Base-by-base conservation (phyloP, 805 yeast species). In the Yarrowia sp. region DNA sequence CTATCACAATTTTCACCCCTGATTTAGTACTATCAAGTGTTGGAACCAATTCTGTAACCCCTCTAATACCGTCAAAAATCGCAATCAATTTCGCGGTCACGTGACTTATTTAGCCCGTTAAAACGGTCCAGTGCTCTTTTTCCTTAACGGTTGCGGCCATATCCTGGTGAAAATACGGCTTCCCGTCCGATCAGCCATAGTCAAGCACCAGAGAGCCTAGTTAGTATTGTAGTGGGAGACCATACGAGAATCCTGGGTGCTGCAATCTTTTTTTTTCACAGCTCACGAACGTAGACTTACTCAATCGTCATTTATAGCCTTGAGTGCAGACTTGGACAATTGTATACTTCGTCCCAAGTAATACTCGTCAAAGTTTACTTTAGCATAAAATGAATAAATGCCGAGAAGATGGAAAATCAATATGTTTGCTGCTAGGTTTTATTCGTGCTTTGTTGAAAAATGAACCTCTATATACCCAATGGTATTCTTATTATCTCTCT, bases 131-230 rank as follows among this genome's bases (percentile, higher is more conserved):
- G 15, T 9, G 38, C n/a, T 8, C 17, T 34, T 33, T 15, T 3
- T 4, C 12, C 2, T n/a, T 9, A 33, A 12, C 17, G 55, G 55
- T 49, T 49, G 39, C 55, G 55, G 55, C 55, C 55, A 49, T 49
- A 49, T 49, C 55, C 55, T 49, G 55, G 55, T 49, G 55, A 49
- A 49, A 49, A 49, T 49, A 49, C 55, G 55, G 55, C 55, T 49
- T 49, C 55, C 55, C 55, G 55, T 49, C 55, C 55, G 55, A 49
- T 53, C 42, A 39, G 44, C 44, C 44, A 53, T 53, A 53, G 60
- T 49, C 55, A 49, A 49, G 55, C 55, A 49, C 55, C 55, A 49
- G 55, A 49, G 55, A 49, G 55, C 55, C 55, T 49, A 49, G 55
- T 49, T 49, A 49, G 55, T 49, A 49, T 49, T 49, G 55, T 49